A percentile compares a stretch with the other conserved stretches of the same genome.
Conservation (phyloP, 495 filamentous ascomycete species). For the Terfezia boudieri region DNA sequence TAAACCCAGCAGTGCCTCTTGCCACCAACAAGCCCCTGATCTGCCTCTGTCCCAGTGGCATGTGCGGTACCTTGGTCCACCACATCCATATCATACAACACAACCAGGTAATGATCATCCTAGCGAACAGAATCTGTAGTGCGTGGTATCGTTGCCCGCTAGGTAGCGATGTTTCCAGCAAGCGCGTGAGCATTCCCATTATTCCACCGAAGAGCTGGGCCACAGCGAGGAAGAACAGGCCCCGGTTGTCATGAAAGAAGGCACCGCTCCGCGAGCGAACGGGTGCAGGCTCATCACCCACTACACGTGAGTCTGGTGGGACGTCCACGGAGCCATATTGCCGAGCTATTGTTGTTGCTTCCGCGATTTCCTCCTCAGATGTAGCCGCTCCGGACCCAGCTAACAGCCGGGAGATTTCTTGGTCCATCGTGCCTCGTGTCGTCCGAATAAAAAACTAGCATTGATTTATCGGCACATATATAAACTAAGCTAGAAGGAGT, state of each 20-base stretch:
- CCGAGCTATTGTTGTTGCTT: too few species aligned
- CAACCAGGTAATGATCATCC: slow-evolving; percentile 57
- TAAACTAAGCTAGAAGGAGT: too few species aligned
- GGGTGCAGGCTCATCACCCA: too few species aligned
- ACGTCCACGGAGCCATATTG: too few species aligned
- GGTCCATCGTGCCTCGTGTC: too few species aligned
- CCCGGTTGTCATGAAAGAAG: slow-evolving; percentile 32
- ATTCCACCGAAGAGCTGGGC: slow-evolving; percentile 67
- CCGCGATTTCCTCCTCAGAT: too few species aligned
- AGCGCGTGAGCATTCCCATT: slow-evolving; percentile 69
- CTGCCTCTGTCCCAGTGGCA: slow-evolving; percentile 44
- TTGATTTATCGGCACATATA: too few species aligned
- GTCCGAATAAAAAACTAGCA: too few species aligned
- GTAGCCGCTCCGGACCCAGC: too few species aligned
- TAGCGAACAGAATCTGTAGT: slow-evolving; percentile 70
- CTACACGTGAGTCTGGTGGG: too few species aligned
- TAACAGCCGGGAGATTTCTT: too few species aligned
- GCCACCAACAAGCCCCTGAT: slow-evolving; percentile 43
- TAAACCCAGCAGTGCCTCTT: slow-evolving; percentile 57
- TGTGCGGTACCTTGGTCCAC: slow-evolving; percentile 39
- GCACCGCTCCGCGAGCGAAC: background rate
- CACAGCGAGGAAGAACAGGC: slow-evolving; percentile 46
- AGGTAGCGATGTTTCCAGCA: slow-evolving; percentile 39
- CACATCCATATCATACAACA: slow-evolving; percentile 55
- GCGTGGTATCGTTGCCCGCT: slow-evolving; percentile 58